Evolutionary conservation across 2,329 filamentous ascomycete genomes (phyloP).

Genomic region (Myriosclerotinia scirpicola): DNA sequence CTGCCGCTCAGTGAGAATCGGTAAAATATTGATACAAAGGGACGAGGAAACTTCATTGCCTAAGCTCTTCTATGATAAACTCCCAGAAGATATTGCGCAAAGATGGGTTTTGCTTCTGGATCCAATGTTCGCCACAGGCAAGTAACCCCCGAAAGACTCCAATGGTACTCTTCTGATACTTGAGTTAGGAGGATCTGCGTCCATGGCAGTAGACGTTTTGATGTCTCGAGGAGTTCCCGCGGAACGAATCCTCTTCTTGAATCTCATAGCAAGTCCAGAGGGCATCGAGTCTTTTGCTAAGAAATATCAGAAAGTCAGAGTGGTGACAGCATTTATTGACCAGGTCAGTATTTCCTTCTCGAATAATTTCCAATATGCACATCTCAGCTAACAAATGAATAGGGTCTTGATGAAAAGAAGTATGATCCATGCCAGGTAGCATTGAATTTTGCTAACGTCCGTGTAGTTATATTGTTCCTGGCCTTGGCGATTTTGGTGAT

Average conservation of each 20-base stretch:
- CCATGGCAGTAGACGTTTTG: constrained; percentile 94
- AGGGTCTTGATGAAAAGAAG: constrained; percentile 97
- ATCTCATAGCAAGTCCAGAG: constrained; percentile 95
- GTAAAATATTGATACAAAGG: constrained; percentile 96
- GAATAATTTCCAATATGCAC: neutral
- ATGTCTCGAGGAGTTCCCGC: constrained; percentile 89
- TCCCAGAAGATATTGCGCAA: constrained; percentile 88
- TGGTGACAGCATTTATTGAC: constrained; percentile 95
- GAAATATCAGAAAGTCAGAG: constrained; percentile 83
- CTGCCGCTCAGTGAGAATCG: constrained; percentile 95
- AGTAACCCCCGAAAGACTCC: constrained; percentile 33
- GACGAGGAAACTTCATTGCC: constrained; percentile 93
- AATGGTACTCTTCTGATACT: constrained; percentile 21
- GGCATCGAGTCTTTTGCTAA: constrained; percentile 86
- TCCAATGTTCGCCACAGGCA: constrained; percentile 98
- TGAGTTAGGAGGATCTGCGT: constrained; percentile 78
- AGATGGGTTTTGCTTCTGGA: constrained; percentile 93
- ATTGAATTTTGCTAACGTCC: constrained; percentile 22
- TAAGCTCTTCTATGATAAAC: constrained; percentile 95
- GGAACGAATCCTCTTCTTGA: constrained; percentile 92
- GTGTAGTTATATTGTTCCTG: constrained; percentile 86
- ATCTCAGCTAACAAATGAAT: constrained; percentile 28
- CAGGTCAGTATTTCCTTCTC: constrained; percentile 50
- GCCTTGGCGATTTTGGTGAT: constrained; percentile 93
- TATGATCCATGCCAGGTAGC: constrained; percentile 49